Percentiles rank a stretch among this genome's conserved stretches.
These are phyloP conservation scores for Xylaria palmicola DNA, from an alignment of 495 filamentous ascomycete species.

Conservation along the genomic window DNA sequence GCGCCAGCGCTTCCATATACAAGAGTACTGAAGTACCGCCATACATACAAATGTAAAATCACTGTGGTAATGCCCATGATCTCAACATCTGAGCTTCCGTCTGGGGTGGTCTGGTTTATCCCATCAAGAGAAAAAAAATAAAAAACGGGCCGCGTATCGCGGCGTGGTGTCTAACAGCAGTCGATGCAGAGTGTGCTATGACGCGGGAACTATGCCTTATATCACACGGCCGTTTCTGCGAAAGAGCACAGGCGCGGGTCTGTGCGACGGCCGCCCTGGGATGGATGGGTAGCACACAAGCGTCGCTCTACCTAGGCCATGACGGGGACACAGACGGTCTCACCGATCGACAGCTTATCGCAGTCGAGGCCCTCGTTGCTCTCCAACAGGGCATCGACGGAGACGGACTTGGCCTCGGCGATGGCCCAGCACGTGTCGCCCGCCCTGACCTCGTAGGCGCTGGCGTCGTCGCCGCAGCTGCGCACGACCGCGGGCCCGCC, in stretches of 20 bases:
- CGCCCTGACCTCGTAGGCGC: constrained; percentile 22
- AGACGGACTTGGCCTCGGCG: constrained; percentile 21
- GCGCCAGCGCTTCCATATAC: neutral
- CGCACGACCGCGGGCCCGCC: constrained; percentile 4
- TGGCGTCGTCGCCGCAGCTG: constrained; percentile 20
- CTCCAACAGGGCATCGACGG: constrained; percentile 27
- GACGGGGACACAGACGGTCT: constrained; percentile 28
- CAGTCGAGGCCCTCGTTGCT: constrained; percentile 31
- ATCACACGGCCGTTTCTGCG: too few relatives aligned
- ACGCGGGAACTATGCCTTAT: too few relatives aligned
- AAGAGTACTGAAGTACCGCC: neutral
- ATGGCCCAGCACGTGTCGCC: constrained; percentile 37
- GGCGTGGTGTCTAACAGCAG: neutral
- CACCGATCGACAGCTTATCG: constrained; percentile 24
- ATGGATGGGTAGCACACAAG: too few relatives aligned
- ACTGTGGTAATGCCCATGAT: neutral
- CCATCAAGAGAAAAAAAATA: too few relatives aligned
- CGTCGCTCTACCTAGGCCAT: too few relatives aligned
- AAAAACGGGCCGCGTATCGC: too few relatives aligned
- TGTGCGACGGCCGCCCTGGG: too few relatives aligned
- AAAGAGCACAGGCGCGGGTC: too few relatives aligned
- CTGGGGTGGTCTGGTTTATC: too few relatives aligned
- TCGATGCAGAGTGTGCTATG: too few relatives aligned
- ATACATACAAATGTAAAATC: neutral
- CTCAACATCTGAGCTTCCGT: too few relatives aligned